Evolutionary conservation across 495 filamentous ascomycete genomes (phyloP).

Genomic region (Talaromyces thailandensis): DNA sequence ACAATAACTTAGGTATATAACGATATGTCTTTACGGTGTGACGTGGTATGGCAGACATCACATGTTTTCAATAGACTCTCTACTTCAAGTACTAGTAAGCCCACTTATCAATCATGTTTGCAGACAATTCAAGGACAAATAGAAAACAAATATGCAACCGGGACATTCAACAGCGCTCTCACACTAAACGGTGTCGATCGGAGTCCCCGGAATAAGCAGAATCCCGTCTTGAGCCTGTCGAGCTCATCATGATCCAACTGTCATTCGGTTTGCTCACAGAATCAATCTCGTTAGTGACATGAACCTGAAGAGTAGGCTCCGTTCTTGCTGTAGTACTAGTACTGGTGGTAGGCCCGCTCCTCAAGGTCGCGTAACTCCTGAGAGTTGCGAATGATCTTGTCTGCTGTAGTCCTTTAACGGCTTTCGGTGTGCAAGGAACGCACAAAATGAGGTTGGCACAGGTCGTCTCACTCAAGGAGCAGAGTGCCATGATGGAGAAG

Average conservation of each 20-base stretch:
- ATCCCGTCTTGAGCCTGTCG: background rate
- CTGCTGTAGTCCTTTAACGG: background rate
- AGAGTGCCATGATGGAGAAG: conserved; percentile 1
- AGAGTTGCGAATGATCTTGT: background rate
- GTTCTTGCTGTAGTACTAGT: background rate
- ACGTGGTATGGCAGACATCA: background rate
- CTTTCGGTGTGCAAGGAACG: background rate
- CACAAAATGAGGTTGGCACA: background rate
- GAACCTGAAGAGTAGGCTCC: background rate
- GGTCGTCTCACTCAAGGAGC: background rate
- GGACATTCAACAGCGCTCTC: background rate
- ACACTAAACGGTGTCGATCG: background rate
- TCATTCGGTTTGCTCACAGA: background rate
- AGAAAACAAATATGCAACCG: background rate
- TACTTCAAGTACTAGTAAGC: too few species aligned
- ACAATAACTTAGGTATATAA: background rate
- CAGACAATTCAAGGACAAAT: too few species aligned
- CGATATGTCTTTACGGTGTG: background rate
- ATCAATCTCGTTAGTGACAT: background rate
- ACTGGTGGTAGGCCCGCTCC: background rate
- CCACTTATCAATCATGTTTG: too few species aligned
- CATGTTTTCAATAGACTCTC: background rate
- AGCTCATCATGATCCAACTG: background rate
- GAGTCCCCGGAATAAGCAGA: background rate
- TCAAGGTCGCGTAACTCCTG: background rate